Base-by-base conservation (phyloP, 202 grass and related monocot species). In the Schoenoplectus triqueter region DNA sequence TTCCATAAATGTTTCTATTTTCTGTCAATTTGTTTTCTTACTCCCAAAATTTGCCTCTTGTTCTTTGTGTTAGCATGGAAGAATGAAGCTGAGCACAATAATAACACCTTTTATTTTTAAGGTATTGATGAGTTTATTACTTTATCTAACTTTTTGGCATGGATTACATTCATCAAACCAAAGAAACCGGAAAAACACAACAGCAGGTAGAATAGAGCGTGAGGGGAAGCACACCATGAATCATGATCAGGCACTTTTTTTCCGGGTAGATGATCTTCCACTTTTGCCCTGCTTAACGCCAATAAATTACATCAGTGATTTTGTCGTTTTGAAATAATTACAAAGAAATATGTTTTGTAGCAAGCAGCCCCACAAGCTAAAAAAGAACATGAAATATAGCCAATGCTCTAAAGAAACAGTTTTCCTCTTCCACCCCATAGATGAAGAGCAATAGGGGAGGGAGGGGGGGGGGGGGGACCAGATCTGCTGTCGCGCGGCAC, bases 181-280 rank as follows among this genome's bases (percentile, higher is more conserved):
- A 31, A 31, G 31, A 31, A 31, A 31, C 31, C 0, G 31, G 42
- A 6, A 45, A 64, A 64, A 64, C 13, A 80, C 11, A 80, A 20
- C 22, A 80, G 56, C 19, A 47, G 13, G 22, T 80, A 13, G 11
- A n/a, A 80, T 63, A 7, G 4, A 69, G 10, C 13, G 13, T 46
- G 66, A 69, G 31, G 31, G 15, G 11, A 72, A 72, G 44, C 44
- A 80, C 14, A 57, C 31, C 31, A 31, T 31, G 31, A 31, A 31
- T 31, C 31, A 31, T 31, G 31, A 46, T 80, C 57, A 80, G 44
- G 3, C 52, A 17, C 54, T 15, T 52, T 70, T 64, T 45, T 87
- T 82, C 46, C 75, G 69, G 4, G 66, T 60, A n/a, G 78, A 40
- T 18, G 69, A 5, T 76, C 64, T 83, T 2, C 80, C 64, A 45